Percentiles rank a stretch among this genome's conserved stretches.
Conservation (phyloP, 2,329 filamentous ascomycete genomes). For the Diaporthe citrichinensis region DNA sequence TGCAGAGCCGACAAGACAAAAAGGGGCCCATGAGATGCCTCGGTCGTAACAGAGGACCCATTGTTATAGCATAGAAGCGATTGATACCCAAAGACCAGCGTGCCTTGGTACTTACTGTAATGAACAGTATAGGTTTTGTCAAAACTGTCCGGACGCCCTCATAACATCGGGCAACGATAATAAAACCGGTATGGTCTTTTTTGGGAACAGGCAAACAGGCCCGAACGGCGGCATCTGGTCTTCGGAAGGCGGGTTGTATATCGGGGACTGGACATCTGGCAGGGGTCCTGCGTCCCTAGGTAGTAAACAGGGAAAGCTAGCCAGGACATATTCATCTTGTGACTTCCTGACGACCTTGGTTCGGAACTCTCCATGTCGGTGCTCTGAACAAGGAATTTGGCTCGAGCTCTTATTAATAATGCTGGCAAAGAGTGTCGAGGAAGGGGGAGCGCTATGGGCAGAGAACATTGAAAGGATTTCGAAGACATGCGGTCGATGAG, state of each 20-base stretch:
- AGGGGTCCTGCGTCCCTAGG: neutral
- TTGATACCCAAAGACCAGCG: conserved; percentile 37
- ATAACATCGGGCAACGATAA: neutral
- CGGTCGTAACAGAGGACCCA: neutral
- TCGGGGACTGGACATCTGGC: neutral
- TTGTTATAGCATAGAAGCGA: conserved; percentile 37
- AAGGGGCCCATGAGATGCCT: neutral
- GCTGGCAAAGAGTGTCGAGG: neutral
- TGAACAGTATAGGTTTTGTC: neutral
- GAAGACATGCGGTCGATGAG: neutral
- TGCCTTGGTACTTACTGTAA: conserved; percentile 19
- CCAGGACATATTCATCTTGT: neutral
- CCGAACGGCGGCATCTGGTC: neutral
- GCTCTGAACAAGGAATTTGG: neutral
- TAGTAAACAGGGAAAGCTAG: neutral
- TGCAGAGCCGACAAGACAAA: neutral
- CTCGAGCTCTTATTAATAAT: neutral
- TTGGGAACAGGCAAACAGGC: neutral
- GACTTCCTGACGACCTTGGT: neutral
- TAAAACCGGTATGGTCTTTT: neutral
- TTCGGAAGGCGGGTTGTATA: neutral
- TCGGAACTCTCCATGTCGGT: neutral
- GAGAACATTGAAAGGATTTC: neutral
- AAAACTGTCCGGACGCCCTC: neutral
- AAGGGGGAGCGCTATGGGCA: neutral